Conservation (phyloP, 371 early-diverging fungal species). For the Rhizopus delemar region DNA sequence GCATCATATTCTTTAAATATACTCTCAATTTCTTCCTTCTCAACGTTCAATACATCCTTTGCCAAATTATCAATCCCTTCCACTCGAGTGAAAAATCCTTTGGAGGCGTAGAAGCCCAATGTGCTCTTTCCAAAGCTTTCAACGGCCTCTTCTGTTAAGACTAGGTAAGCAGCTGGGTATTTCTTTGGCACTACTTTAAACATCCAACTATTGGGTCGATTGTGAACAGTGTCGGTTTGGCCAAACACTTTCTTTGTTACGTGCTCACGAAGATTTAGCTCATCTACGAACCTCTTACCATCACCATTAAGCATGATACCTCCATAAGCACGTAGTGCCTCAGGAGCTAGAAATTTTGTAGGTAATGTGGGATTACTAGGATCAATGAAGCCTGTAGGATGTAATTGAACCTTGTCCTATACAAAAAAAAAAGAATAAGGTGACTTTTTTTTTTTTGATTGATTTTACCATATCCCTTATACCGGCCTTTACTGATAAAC, state of each 20-base stretch:
- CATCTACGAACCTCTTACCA: slow-evolving; percentile 77
- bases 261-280: slow-evolving; percentile 64
- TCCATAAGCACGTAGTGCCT: slow-evolving; percentile 83
- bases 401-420: slow-evolving; percentile 68
- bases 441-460: background rate
- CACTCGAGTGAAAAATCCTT: slow-evolving; percentile 63
- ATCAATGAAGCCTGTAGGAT: slow-evolving; percentile 87
- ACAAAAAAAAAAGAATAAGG: slow-evolving; percentile 1
- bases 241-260: slow-evolving; percentile 57
- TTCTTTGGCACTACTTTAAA: slow-evolving; percentile 11
- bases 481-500: slow-evolving; percentile 61
- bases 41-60: slow-evolving; percentile 49
- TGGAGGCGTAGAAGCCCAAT: slow-evolving; percentile 61
- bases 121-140: slow-evolving; percentile 56
- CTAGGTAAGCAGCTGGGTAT: slow-evolving; percentile 45
- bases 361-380: slow-evolving; percentile 63
- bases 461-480: slow-evolving; percentile 74
- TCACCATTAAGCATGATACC: slow-evolving; percentile 67
- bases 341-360: slow-evolving; percentile 74
- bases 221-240: slow-evolving; percentile 16
- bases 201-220: slow-evolving; percentile 23
- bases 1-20: slow-evolving; percentile 64
- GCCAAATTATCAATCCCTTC: slow-evolving; percentile 56
- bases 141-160: slow-evolving; percentile 58
- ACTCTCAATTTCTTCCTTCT: slow-evolving; percentile 39